Evolutionary conservation across 108 stramenopile species (phyloP).

Genomic region (Fragilariopsis cylindrus): DNA sequence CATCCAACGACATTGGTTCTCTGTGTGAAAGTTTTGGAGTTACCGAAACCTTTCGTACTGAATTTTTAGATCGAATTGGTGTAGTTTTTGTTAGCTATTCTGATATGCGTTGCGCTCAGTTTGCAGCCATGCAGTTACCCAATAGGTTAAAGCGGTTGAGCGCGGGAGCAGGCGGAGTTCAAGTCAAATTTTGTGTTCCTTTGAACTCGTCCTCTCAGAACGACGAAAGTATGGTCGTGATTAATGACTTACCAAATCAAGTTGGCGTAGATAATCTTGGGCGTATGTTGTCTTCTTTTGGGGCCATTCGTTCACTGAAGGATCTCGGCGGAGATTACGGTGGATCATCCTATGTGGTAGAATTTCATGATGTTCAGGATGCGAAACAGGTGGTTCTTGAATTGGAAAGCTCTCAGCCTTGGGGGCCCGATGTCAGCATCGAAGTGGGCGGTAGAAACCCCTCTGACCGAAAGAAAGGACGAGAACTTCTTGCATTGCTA

Average conservation of each 20-base stretch:
- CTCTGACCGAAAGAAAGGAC: slow-evolving; percentile 72
- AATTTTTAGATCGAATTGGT: slow-evolving; percentile 59
- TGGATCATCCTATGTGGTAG: slow-evolving; percentile 66
- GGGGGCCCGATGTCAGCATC: slow-evolving; percentile 67
- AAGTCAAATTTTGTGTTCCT: slow-evolving; percentile 81
- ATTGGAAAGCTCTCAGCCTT: slow-evolving; percentile 78
- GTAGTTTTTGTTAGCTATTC: slow-evolving; percentile 80
- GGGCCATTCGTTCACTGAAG: slow-evolving; percentile 69
- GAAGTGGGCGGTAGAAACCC: slow-evolving; percentile 64
- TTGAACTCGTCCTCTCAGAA: slow-evolving; percentile 75
- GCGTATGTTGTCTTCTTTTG: slow-evolving; percentile 66
- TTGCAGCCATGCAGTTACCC: slow-evolving; percentile 75
- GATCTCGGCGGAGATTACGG: slow-evolving; percentile 40
- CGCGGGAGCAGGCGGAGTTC: slow-evolving; percentile 31
- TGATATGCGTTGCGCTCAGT: slow-evolving; percentile 79
- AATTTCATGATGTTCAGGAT: slow-evolving; percentile 89
- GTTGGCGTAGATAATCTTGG: slow-evolving; percentile 62
- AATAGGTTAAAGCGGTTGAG: slow-evolving; percentile 23
- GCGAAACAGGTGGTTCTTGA: slow-evolving; percentile 85
- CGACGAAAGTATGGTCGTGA: slow-evolving; percentile 78
- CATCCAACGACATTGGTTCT: slow-evolving; percentile 55
- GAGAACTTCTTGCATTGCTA: slow-evolving; percentile 73
- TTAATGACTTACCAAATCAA: slow-evolving; percentile 64
- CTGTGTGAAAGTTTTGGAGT: slow-evolving; percentile 83
- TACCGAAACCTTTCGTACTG: slow-evolving; percentile 74